These are phyloP conservation scores for Staphylotrichum longicolle DNA, from an alignment of 495 filamentous ascomycete species.

Conservation along the genomic window DNA sequence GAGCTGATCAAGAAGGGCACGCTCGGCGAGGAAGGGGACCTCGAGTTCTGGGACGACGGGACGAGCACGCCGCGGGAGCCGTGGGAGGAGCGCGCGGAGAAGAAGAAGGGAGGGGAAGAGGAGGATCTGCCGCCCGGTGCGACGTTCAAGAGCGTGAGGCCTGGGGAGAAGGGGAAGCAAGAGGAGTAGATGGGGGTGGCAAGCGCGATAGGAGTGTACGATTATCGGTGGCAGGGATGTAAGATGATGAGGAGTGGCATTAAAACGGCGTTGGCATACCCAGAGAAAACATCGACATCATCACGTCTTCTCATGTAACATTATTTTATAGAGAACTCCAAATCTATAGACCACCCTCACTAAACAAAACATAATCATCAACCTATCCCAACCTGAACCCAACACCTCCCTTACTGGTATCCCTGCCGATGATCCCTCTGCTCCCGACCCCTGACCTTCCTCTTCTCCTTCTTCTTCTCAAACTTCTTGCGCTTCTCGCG, in stretches of 20 bases:
- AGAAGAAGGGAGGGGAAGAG: constrained; percentile 16
- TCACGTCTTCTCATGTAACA: constrained; percentile 11
- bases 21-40: constrained; percentile 54
- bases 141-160: constrained; percentile 30
- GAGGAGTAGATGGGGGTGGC: neutral
- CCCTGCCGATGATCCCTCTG: constrained; percentile 60
- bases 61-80: constrained; percentile 28
- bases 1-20: constrained; percentile 62
- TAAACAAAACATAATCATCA: constrained; percentile 2
- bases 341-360: constrained; percentile 4
- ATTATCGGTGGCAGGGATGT: neutral
- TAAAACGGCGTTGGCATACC: constrained; percentile 22
- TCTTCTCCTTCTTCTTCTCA: constrained; percentile 78
- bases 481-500: constrained; percentile 80
- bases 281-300: neutral
- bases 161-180: constrained; percentile 9
- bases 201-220: neutral
- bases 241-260: constrained; percentile 1
- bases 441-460: constrained; percentile 71
- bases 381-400: neutral
- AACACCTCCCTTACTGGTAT: constrained; percentile 13
- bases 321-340: constrained; percentile 11
- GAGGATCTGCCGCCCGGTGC: constrained; percentile 26
- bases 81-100: constrained; percentile 15
- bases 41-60: constrained; percentile 71